Evolutionary conservation across 768 basidiomycete genomes (phyloP).

Genomic region (Auricularia sp.): DNA sequence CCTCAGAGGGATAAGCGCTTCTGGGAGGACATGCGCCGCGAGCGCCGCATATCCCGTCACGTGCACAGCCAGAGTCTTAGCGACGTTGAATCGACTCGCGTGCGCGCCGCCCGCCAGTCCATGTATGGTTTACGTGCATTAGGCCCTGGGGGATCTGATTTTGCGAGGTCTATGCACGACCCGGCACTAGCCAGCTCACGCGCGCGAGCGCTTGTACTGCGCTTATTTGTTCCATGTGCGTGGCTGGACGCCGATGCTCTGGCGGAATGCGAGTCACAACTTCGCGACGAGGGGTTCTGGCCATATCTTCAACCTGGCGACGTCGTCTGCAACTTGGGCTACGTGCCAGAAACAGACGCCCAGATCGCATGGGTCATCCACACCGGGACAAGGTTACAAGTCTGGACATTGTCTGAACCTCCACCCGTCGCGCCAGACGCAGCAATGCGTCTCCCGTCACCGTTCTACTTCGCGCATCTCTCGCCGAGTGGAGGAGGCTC

Average conservation of each 20-base stretch:
- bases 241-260: conserved; percentile 36
- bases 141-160: conserved; percentile 6
- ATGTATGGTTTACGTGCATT: conserved; percentile 8
- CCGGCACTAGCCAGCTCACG: conserved; percentile 49
- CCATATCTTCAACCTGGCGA: conserved; percentile 67
- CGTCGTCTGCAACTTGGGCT: conserved; percentile 72
- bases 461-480: conserved; percentile 6
- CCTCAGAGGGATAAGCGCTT: not conserved
- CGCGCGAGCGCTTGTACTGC: conserved; percentile 59
- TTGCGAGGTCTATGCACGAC: conserved; percentile 41
- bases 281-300: conserved; percentile 62
- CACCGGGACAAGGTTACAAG: not conserved
- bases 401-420: not conserved
- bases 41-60: not conserved
- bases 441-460: not conserved
- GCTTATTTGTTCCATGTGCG: conserved; percentile 66
- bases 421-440: not conserved
- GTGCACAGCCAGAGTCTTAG: not conserved
- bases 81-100: not conserved
- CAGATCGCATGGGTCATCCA: not conserved
- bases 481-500: not conserved
- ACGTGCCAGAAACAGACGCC: conserved; percentile 37
- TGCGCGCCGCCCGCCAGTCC: not conserved
- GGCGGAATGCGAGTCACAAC: conserved; percentile 54
- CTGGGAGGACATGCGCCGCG: not conserved